These are phyloP conservation scores for Stentor roeselii DNA, from an alignment of 73 alveolate species.

Conservation along the genomic window DNA sequence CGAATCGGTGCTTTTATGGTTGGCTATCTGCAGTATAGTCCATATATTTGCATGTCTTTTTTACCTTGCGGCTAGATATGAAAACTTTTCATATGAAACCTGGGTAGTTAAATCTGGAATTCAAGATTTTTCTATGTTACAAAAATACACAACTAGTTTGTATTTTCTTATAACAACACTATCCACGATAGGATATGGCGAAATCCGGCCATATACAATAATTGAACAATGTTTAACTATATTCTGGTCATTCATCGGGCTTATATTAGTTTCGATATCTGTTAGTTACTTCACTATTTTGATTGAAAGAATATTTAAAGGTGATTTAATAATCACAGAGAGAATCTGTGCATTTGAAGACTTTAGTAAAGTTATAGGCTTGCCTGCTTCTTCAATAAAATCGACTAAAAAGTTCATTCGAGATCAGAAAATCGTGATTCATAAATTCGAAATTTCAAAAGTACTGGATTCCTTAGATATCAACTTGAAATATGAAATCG, in stretches of 20 bases:
- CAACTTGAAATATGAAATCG: background rate
- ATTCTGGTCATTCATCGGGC: slow-evolving; percentile 61
- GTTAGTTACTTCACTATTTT: background rate
- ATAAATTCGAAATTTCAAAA: too few relatives aligned
- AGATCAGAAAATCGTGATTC: background rate
- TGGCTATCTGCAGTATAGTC: slow-evolving; percentile 36
- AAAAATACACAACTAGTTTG: slow-evolving; percentile 41
- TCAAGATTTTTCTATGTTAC: slow-evolving; percentile 27
- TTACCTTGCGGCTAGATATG: slow-evolving; percentile 58
- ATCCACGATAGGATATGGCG: slow-evolving; percentile 74
- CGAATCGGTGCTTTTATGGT: slow-evolving; percentile 33
- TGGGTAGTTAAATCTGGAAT: slow-evolving; percentile 68
- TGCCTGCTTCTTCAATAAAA: background rate
- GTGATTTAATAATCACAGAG: background rate
- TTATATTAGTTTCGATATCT: background rate
- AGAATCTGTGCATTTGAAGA: background rate
- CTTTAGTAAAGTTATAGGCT: background rate
- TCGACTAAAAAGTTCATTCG: too few relatives aligned
- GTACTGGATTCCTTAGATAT: background rate
- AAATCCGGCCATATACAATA: slow-evolving; percentile 38
- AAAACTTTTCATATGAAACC: slow-evolving; percentile 58
- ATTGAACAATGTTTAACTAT: slow-evolving; percentile 48
- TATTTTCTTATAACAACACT: slow-evolving; percentile 63
- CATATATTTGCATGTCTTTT: slow-evolving; percentile 68
- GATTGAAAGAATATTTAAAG: background rate